Conservation (phyloP, 805 yeast genomes). For the Ogataea nakhonphanomensis region DNA sequence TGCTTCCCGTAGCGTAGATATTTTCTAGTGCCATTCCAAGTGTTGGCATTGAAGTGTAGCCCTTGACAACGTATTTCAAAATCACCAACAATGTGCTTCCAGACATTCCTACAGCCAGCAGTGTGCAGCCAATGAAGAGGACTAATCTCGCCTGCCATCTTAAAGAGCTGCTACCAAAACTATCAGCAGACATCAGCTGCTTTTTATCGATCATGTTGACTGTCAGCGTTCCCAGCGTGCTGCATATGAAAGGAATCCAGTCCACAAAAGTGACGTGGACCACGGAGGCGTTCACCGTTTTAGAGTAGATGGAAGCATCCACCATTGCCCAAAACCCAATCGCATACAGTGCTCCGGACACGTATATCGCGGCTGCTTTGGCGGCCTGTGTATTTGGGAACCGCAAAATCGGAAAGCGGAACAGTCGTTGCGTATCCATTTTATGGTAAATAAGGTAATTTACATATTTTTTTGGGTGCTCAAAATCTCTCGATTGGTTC, state of each 20-base stretch:
- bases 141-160: slow-evolving; percentile 95
- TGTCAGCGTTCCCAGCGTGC: slow-evolving; percentile 85
- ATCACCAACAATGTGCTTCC: slow-evolving; percentile 40
- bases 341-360: slow-evolving; percentile 76
- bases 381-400: slow-evolving; percentile 70
- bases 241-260: slow-evolving; percentile 92
- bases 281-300: slow-evolving; percentile 76
- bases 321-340: slow-evolving; percentile 86
- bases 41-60: slow-evolving; percentile 74
- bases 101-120: slow-evolving; percentile 51
- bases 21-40: slow-evolving; percentile 92
- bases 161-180: slow-evolving; percentile 41
- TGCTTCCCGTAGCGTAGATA: slow-evolving; percentile 71
- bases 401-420: slow-evolving; percentile 60
- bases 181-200: slow-evolving; percentile 34
- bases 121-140: slow-evolving; percentile 85
- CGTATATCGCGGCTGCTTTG: slow-evolving; percentile 70
- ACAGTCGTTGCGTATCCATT: slow-evolving; percentile 48
- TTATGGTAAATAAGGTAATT: neutral
- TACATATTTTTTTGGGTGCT: neutral
- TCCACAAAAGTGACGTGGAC: slow-evolving; percentile 90
- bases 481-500: slow-evolving; percentile 40
- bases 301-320: slow-evolving; percentile 85
- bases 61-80: slow-evolving; percentile 76
- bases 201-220: slow-evolving; percentile 71